Base-by-base conservation (phyloP, 495 filamentous ascomycete genomes). In the Beverwykella pulmonaria region DNA sequence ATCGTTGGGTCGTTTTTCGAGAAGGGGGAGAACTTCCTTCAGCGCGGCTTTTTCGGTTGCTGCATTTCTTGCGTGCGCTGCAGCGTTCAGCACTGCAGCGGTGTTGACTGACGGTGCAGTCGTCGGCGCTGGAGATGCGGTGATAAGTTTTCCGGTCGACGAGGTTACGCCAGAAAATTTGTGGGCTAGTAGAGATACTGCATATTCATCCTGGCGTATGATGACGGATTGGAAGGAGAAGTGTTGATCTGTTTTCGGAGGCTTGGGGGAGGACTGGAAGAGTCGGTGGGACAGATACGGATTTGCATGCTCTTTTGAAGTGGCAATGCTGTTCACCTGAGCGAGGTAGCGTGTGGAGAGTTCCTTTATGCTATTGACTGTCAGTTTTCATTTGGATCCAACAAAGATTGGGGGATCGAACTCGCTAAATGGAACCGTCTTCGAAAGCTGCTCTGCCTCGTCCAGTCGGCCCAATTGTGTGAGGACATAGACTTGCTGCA, bases 401-500 rank as follows among this genome's bases (percentile, higher is more conserved):
- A 29, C 26, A 59, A 29, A 0, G 54, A 12, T 27, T n/a, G 30
- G 34, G 6, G 48, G 17, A 3, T 78, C 86, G 59, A 80, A 92
- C 89, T 84, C 81, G 58, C 83, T 74, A 59, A 87, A 78, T 32
- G 82, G 79, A 36, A 97, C 84, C 26, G 84, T 83, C 58, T 85
- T 82, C 14, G 88, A 82, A 26, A 95, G 67, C 36, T 82, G 79
- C 61, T 84, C 83, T 0, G 92, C 93, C 74, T 97, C 88, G 55
- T 88, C 84, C 17, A 81, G 72, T 74, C 90, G 93, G 1, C 88
- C 92, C 59, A 92, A 80, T 63, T 81, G 86, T 1, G 85, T 82
- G 36, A 92, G 80, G 29, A 93, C 87, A 77, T 92, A 97, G 14
- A 92, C 82, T 65, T 95, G 89, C 75, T 98, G 95, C 6, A 93